Evolutionary conservation across 2,329 filamentous ascomycete species (phyloP).

Genomic region (Hymenotorrendiella dingleyae): DNA sequence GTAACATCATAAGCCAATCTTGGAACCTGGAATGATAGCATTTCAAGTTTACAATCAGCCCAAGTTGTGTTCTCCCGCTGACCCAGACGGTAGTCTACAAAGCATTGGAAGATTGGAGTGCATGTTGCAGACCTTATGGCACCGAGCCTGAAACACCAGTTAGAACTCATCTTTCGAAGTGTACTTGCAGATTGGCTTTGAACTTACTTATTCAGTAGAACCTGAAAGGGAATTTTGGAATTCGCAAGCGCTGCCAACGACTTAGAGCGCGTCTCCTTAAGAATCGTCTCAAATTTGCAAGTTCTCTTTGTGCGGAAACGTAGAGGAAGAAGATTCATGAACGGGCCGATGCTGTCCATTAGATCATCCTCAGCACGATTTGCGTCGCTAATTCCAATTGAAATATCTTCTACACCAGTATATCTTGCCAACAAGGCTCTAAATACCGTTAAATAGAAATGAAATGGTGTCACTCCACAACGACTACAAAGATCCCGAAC

Average conservation of each 20-base stretch:
- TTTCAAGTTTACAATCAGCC: background rate
- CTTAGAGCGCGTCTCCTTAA: background rate
- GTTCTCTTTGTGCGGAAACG: constrained; percentile 26
- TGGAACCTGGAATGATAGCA: constrained; percentile 38
- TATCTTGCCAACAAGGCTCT: constrained; percentile 33
- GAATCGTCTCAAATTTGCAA: background rate
- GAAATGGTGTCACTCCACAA: constrained; percentile 33
- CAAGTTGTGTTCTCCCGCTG: constrained; percentile 1
- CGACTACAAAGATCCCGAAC: background rate
- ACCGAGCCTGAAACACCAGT: too few species aligned
- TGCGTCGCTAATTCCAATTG: constrained; percentile 42
- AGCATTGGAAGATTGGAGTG: constrained; percentile 43
- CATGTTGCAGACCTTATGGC: constrained; percentile 35
- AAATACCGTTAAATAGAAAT: constrained; percentile 40
- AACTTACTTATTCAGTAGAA: too few species aligned
- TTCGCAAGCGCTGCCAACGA: constrained; percentile 32
- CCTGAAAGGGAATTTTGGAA: constrained; percentile 35
- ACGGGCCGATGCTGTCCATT: constrained; percentile 37
- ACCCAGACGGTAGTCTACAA: constrained; percentile 16
- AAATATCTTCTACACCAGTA: constrained; percentile 34
- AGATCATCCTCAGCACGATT: constrained; percentile 31
- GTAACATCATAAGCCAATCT: constrained; percentile 30
- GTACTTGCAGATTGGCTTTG: background rate
- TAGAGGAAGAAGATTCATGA: constrained; percentile 44
- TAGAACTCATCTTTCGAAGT: too few species aligned